Evolutionary conservation across 73 alveolate species (phyloP), one percentile per base, ranked within the genome.

Genomic region (Breviolum minutum): DNA sequence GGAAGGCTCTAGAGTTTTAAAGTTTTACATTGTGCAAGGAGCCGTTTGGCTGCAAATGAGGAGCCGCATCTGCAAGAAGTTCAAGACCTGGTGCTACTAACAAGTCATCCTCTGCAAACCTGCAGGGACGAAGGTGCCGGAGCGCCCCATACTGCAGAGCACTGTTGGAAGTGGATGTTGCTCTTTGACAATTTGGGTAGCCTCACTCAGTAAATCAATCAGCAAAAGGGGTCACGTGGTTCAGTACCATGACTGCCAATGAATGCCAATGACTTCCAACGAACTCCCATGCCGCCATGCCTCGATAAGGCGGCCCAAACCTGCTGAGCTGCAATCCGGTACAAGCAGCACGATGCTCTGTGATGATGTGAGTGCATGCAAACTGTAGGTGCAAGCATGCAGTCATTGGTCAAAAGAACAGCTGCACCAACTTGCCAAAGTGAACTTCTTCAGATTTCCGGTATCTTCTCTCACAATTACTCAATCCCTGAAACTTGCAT

Each of bases 31-130:
- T 17, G 24, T 17, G n/a, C 17, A 68, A 68, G 77, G 4, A 68
- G n/a, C 24, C n/a, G 4, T 68, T 68, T 22, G 77, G 77, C n/a
- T 68, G 77, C 17, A 68, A 22, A 68, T 17, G 54, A 83, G 60
- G 76, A 12, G 32, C 95, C 48, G 84, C 70, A 19, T 88, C 95
- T 74, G 96, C 96, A 63, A 90, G 66, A 26, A 71, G 96, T 24
- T 69, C 96, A 60, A 90, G 87, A 26, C 88, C 96, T 0, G 96
- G 96, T 8, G 76, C 96, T 6, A 90, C 96, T 17, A 90, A 76
- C 87, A 71, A 80, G 96, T 90, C 96, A 26, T 90, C 96, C 74
- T 90, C 96, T 16, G 96, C 96, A 60, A 69, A 90, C 96, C 96
- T 90, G 64, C 22, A 68, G 24, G 17, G 54, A 40, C 54, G 54